Conservation (phyloP, 2,329 filamentous ascomycete genomes). For the Trichoderma semiorbis region DNA sequence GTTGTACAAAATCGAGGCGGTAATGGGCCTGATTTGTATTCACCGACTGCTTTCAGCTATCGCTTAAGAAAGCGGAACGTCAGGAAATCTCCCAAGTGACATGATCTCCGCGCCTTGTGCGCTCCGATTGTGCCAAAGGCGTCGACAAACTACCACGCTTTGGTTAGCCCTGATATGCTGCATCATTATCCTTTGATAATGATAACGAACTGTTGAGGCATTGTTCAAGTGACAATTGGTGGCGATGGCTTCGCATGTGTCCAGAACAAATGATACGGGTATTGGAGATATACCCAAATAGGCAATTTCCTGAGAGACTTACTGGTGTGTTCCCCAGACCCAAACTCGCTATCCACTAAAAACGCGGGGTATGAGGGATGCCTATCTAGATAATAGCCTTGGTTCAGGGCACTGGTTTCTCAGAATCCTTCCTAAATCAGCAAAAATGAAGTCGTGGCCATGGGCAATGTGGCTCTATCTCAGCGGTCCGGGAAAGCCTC, state of each 20-base stretch:
- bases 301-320: slow-evolving; percentile 7
- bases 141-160: neutral
- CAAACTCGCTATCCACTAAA: neutral
- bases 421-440: neutral
- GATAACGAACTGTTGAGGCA: neutral
- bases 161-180: neutral
- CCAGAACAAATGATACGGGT: neutral
- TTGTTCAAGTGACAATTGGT: neutral
- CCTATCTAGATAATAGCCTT: slow-evolving; percentile 9
- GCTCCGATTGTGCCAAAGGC: neutral
- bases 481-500: slow-evolving; percentile 8
- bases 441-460: neutral
- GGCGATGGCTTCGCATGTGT: slow-evolving; percentile 2
- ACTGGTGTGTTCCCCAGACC: neutral
- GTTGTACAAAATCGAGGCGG: neutral
- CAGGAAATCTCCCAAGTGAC: neutral
- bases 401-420: neutral
- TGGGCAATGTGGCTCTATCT: neutral
- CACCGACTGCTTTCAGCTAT: neutral
- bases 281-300: neutral
- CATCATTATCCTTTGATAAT: neutral
- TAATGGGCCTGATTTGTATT: slow-evolving; percentile 13
- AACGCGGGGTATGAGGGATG: neutral
- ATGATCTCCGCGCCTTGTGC: slow-evolving; percentile 3
- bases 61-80: neutral